Percentiles rank a stretch among this genome's conserved stretches.
These are phyloP conservation scores for Cicer cuneatum DNA, from an alignment of 306 rosid species.

Conservation along the genomic window DNA sequence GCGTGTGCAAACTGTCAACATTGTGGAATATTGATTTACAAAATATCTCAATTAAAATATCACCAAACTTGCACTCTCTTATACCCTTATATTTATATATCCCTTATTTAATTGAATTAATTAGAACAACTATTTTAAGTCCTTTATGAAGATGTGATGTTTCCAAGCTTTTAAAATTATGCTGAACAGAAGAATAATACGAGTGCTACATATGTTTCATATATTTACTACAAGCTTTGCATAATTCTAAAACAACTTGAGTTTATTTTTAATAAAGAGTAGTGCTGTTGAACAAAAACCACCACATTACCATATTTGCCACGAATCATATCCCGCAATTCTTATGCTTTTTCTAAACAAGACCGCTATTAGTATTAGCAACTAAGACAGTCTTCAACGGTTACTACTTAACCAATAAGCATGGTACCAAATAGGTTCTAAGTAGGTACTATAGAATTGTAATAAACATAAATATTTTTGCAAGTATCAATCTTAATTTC, in stretches of 20 bases:
- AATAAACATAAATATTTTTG: too few species aligned
- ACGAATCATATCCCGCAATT: neutral
- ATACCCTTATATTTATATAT: constrained; percentile 33
- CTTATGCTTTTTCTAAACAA: neutral
- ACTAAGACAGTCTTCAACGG: too few species aligned
- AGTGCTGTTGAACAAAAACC: neutral
- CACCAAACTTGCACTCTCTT: constrained; percentile 40
- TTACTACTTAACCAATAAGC: too few species aligned
- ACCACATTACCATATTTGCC: neutral
- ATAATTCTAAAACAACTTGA: constrained; percentile 35
- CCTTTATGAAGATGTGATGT: constrained; percentile 20
- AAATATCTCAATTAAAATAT: constrained; percentile 32
- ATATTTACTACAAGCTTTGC: constrained; percentile 38
- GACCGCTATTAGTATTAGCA: too few species aligned
- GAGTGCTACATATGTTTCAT: constrained; percentile 20
- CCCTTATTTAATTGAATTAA: constrained; percentile 16
- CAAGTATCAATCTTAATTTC: too few species aligned
- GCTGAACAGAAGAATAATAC: constrained; percentile 29
- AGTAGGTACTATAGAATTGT: too few species aligned
- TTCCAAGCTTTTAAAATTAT: constrained; percentile 20
- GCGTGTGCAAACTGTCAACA: constrained; percentile 47
- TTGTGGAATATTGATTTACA: constrained; percentile 44
- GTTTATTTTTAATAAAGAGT: constrained; percentile 2
- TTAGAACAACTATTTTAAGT: constrained; percentile 32
- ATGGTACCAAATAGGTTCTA: too few species aligned